phyloP scores from a whole-genome alignment of 208 protist species.

The Trypanosoma scelopori region DNA sequence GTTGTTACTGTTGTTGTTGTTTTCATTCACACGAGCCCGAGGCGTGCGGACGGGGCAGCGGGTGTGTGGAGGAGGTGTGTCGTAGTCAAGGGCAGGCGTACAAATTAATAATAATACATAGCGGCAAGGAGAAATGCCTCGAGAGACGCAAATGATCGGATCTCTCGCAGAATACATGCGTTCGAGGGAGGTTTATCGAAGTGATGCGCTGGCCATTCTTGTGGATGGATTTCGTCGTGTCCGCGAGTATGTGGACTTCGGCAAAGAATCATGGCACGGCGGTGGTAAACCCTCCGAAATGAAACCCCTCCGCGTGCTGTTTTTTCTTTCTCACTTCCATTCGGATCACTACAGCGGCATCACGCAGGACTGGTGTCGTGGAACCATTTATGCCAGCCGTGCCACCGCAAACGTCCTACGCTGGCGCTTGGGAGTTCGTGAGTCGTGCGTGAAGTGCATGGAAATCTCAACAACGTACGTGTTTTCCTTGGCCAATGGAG shows the following conservation, averaged over 20 bases:
- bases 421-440: constrained; percentile 39
- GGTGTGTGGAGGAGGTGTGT: not conserved
- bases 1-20: constrained; percentile 9
- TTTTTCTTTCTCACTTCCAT: constrained; percentile 92
- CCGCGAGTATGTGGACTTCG: constrained; percentile 13
- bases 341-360: constrained; percentile 91
- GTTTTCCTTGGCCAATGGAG: constrained; percentile 49
- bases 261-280: not conserved
- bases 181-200: constrained; percentile 52
- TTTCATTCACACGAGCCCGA: not conserved
- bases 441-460: constrained; percentile 44
- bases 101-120: too few relatives aligned
- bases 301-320: constrained; percentile 31
- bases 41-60: too few relatives aligned
- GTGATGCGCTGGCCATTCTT: constrained; percentile 38
- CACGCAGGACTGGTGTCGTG: constrained; percentile 39
- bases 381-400: constrained; percentile 71
- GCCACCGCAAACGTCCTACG: constrained; percentile 61
- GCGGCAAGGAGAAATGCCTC: not conserved
- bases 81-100: not conserved
- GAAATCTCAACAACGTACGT: constrained; percentile 44
- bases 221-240: constrained; percentile 70
- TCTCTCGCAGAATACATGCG: constrained; percentile 47
- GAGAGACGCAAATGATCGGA: not conserved
- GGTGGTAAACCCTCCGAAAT: not conserved